Evolutionary conservation across 1,284 basidiomycete genomes (phyloP).

Genomic region (Xerocomus tenax): DNA sequence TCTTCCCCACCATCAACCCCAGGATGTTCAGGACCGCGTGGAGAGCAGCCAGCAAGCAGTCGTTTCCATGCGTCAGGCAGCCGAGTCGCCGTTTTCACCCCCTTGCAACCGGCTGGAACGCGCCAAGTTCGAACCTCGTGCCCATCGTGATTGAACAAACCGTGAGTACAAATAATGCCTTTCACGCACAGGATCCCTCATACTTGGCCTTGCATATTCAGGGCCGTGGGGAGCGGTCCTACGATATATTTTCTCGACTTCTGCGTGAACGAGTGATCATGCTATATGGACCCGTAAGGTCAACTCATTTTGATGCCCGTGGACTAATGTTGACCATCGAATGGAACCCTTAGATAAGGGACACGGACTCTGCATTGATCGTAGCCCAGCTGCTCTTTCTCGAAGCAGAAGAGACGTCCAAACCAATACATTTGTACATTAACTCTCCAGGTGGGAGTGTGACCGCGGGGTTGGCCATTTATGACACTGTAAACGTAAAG

Average conservation of each 20-base stretch:
- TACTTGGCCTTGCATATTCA: slow-evolving; percentile 27
- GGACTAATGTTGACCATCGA: slow-evolving; percentile 11
- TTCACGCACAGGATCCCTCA: slow-evolving; percentile 13
- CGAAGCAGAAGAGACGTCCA: slow-evolving; percentile 85
- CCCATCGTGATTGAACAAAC: slow-evolving; percentile 92
- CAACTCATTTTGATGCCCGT: slow-evolving; percentile 9
- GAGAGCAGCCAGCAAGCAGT: slow-evolving; percentile 20
- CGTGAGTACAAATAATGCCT: slow-evolving; percentile 37
- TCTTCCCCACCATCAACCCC: slow-evolving; percentile 1
- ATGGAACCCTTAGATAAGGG: slow-evolving; percentile 56
- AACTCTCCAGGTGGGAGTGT: slow-evolving; percentile 93
- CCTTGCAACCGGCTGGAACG: slow-evolving; percentile 36
- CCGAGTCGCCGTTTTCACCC: slow-evolving; percentile 42
- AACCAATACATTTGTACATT: slow-evolving; percentile 89
- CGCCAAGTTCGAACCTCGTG: slow-evolving; percentile 58
- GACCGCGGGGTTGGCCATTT: slow-evolving; percentile 87
- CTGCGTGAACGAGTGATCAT: slow-evolving; percentile 88
- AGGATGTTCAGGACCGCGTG: slow-evolving; percentile 24
- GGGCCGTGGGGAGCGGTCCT: slow-evolving; percentile 87
- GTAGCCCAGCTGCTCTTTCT: slow-evolving; percentile 89
- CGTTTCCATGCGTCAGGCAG: slow-evolving; percentile 10
- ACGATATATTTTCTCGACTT: slow-evolving; percentile 89
- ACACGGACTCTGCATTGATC: slow-evolving; percentile 73
- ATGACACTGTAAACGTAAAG: slow-evolving; percentile 67
- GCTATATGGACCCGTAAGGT: slow-evolving; percentile 78